phyloP scores from a whole-genome alignment of 352 stramenopile genomes.

The Aphanomyces invadans region DNA sequence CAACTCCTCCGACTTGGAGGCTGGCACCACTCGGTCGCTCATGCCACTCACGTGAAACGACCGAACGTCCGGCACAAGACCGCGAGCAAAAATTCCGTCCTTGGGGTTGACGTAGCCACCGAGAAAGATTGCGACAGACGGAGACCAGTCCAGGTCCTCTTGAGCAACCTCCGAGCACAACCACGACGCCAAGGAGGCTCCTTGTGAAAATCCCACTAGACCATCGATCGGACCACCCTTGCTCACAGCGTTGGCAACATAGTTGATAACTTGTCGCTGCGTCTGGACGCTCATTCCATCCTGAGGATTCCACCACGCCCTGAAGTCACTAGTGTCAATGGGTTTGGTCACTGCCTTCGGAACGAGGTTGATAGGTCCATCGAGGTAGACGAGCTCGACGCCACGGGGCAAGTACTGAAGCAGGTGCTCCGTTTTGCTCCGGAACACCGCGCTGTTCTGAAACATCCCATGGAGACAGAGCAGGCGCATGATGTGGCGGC shows the following conservation, averaged over 20 bases:
- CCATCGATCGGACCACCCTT: conserved; percentile 11
- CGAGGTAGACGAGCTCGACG: conserved; percentile 62
- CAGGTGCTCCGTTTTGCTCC: conserved; percentile 59
- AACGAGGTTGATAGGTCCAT: conserved; percentile 64
- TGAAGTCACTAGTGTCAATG: conserved; percentile 58
- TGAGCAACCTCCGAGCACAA: conserved; percentile 63
- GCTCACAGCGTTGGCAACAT: conserved; percentile 31
- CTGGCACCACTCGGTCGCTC: conserved; percentile 75
- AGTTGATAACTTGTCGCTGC: conserved; percentile 39
- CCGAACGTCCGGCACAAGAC: conserved; percentile 40
- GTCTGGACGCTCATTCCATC: conserved; percentile 26
- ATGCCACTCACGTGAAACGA: conserved; percentile 71
- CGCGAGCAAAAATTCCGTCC: conserved; percentile 39
- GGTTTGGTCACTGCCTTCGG: conserved; percentile 49
- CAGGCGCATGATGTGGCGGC: conserved; percentile 43
- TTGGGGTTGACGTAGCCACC: conserved; percentile 59
- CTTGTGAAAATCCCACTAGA: conserved; percentile 25
- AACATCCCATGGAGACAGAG: conserved; percentile 84
- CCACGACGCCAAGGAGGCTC: conserved; percentile 63
- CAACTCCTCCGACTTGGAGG: conserved; percentile 58
- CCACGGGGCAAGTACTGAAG: conserved; percentile 29
- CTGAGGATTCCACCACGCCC: conserved; percentile 63
- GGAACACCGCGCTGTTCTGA: conserved; percentile 61
- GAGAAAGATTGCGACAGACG: conserved; percentile 61
- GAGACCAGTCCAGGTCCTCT: conserved; percentile 55